phyloP scores from a whole-genome alignment of 2,329 filamentous ascomycete genomes.

The Grosmannia huntii region DNA sequence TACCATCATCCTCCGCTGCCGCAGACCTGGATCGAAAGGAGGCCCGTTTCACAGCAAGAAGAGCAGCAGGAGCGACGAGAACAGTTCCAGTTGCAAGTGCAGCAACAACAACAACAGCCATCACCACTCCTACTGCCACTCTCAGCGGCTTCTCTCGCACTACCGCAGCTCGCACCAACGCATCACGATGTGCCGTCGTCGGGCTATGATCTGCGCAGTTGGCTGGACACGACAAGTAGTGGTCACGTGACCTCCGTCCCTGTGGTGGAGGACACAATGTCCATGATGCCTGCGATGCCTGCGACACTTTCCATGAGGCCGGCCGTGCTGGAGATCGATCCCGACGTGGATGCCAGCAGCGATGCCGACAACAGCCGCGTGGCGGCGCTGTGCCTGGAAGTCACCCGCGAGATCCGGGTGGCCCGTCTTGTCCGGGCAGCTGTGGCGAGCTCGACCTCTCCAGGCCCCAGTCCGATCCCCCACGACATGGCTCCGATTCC shows the following conservation, averaged over 20 bases:
- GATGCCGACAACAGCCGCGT: no score
- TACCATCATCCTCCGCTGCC: neutral
- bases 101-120: neutral
- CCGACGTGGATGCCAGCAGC: neutral
- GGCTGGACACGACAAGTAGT: slow-evolving; percentile 1
- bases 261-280: no score
- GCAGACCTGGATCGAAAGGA: neutral
- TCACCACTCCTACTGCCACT: slow-evolving; percentile 1
- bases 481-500: neutral
- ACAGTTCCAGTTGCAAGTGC: neutral
- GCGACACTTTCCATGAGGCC: no score
- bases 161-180: slow-evolving; percentile 4
- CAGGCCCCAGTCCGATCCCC: neutral
- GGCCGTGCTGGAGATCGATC: neutral
- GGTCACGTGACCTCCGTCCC: neutral
- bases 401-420: neutral
- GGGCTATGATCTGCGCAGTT: slow-evolving; percentile 8
- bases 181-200: slow-evolving; percentile 7
- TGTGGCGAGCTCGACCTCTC: neutral
- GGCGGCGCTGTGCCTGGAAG: neutral
- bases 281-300: neutral
- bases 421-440: neutral
- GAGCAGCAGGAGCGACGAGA: neutral
- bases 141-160: slow-evolving; percentile 1
- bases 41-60: neutral